Conservation (phyloP, 78 protist species). For the Monosiga brevicollis region DNA sequence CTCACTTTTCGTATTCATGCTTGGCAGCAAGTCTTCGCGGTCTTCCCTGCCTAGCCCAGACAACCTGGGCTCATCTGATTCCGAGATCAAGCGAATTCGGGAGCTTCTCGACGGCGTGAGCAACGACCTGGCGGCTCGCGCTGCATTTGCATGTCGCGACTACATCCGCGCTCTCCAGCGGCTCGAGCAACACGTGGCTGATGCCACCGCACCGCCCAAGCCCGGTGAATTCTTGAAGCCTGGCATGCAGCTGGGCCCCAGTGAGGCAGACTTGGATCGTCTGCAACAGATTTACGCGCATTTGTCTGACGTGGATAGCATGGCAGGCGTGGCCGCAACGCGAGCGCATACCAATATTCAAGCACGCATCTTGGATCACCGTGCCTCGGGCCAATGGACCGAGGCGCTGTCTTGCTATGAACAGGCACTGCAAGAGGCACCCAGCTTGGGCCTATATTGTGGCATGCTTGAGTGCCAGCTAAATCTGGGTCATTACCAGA, state of each 20-base stretch:
- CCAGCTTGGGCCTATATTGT: background rate
- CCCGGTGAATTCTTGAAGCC: background rate
- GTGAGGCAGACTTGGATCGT: background rate
- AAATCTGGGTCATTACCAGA: slow-evolving; percentile 21
- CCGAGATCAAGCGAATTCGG: background rate
- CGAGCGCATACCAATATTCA: background rate
- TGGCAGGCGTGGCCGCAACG: slow-evolving; percentile 9
- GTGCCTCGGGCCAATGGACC: slow-evolving; percentile 7
- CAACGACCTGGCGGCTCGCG: background rate
- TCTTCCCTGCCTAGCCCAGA: background rate
- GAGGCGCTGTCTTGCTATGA: slow-evolving; percentile 13
- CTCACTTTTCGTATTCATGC: background rate
- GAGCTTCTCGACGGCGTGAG: background rate
- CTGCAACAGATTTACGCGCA: slow-evolving; percentile 1
- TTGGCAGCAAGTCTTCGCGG: background rate
- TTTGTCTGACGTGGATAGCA: slow-evolving; percentile 15
- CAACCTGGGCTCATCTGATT: background rate
- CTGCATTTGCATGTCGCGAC: background rate
- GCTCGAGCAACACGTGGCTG: background rate
- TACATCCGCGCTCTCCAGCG: slow-evolving; percentile 5
- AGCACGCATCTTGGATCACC: slow-evolving; percentile 10
- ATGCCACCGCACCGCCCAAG: background rate
- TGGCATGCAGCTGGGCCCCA: background rate
- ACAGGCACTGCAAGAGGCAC: background rate
- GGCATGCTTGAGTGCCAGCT: slow-evolving; percentile 16